A percentile compares a stretch with the other conserved stretches of the same genome.
Conservation (phyloP, 1,139 yeast species). For the Lodderomyces elongisporus region DNA sequence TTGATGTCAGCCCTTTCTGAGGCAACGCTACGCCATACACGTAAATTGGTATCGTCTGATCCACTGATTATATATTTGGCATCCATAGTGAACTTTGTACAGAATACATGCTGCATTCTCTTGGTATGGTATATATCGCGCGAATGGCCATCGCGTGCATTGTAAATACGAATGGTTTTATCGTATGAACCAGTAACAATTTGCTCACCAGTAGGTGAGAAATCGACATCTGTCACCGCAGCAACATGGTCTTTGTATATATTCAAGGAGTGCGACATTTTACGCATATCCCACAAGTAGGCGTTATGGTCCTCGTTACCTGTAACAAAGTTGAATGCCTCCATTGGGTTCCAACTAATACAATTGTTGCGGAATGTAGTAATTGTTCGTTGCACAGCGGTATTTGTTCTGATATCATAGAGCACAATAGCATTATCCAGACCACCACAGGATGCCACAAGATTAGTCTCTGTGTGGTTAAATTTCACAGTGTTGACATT, state of each 20-base stretch:
- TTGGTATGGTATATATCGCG: conserved; percentile 94
- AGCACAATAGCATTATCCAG: conserved; percentile 86
- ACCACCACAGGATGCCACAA: conserved; percentile 74
- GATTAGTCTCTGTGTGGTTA: conserved; percentile 84
- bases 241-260: conserved; percentile 95
- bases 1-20: conserved; percentile 78
- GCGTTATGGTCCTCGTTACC: conserved; percentile 95
- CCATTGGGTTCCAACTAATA: conserved; percentile 96
- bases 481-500: conserved; percentile 77
- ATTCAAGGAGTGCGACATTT: conserved; percentile 70
- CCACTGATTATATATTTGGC: conserved; percentile 83
- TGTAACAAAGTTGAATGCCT: conserved; percentile 87
- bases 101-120: conserved; percentile 93
- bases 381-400: conserved; percentile 88
- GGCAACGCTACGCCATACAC: conserved; percentile 89
- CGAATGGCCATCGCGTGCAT: conserved; percentile 79
- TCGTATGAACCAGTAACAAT: conserved; percentile 94
- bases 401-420: conserved; percentile 87
- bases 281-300: conserved; percentile 95
- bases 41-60: conserved; percentile 91
- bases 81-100: conserved; percentile 82
- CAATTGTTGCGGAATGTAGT: conserved; percentile 81
- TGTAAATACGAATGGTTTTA: conserved; percentile 79
- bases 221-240: conserved; percentile 92
- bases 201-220: conserved; percentile 95